Conservation (phyloP, 2,329 filamentous ascomycete genomes). For the Diplodia seriata region DNA sequence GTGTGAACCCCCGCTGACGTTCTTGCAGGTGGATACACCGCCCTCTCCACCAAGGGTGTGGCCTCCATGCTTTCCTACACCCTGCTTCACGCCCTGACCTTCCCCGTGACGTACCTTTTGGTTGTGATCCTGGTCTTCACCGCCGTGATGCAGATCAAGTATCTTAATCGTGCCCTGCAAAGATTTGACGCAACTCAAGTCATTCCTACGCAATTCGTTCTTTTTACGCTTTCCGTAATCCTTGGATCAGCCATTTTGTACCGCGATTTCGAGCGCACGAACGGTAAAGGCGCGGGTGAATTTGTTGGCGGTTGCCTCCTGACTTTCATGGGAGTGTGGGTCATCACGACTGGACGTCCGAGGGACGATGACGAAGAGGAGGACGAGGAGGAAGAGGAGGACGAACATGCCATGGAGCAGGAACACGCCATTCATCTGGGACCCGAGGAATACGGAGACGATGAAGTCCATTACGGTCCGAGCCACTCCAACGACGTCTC, state of each 20-base stretch:
- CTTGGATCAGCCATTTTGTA: conserved; percentile 92
- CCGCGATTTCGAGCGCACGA: conserved; percentile 89
- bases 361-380: conserved; percentile 63
- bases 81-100: conserved; percentile 85
- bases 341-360: conserved; percentile 86
- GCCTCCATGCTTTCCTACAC: conserved; percentile 93
- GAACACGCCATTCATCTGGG: conserved; percentile 23
- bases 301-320: conserved; percentile 90
- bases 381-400: conserved; percentile 9
- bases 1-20: conserved; percentile 35
- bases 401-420: neutral
- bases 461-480: conserved; percentile 10
- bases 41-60: conserved; percentile 92
- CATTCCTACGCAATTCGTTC: conserved; percentile 95
- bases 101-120: conserved; percentile 90
- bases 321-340: conserved; percentile 95
- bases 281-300: conserved; percentile 74
- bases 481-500: conserved; percentile 14
- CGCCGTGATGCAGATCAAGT: conserved; percentile 95
- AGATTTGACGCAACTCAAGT: conserved; percentile 97
- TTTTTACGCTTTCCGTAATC: conserved; percentile 95
- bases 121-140: conserved; percentile 79
- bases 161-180: conserved; percentile 88
- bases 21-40: conserved; percentile 89
- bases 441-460: conserved; percentile 26